Evolutionary conservation across 495 filamentous ascomycete genomes (phyloP).

Genomic region (Halenospora varia): DNA sequence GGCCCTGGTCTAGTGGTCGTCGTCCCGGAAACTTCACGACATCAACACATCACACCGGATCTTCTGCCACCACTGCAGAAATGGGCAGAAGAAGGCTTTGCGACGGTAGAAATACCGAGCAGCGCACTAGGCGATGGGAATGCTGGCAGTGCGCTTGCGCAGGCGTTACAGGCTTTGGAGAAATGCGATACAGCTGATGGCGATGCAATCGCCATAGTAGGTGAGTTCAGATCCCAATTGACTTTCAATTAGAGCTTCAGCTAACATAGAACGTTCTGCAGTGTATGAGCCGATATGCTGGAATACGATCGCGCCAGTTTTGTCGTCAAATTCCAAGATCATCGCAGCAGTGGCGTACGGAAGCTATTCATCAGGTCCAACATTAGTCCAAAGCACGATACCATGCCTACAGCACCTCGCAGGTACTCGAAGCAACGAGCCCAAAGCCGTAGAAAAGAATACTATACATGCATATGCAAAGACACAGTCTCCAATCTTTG

Average conservation of each 20-base stretch:
- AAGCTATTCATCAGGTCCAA: neutral
- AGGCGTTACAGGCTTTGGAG: neutral
- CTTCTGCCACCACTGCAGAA: slow-evolving; percentile 38
- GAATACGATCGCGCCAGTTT: slow-evolving; percentile 3
- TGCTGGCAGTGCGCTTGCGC: slow-evolving; percentile 18
- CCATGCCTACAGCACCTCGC: neutral
- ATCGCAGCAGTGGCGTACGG: slow-evolving; percentile 32
- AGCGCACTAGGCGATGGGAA: neutral
- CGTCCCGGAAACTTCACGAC: neutral
- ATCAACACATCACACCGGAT: neutral
- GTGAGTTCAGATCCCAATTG: slow-evolving; percentile 23
- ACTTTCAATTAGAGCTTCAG: neutral
- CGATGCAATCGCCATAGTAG: slow-evolving; percentile 31
- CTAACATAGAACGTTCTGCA: neutral
- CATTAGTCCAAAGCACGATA: neutral
- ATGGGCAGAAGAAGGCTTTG: slow-evolving; percentile 59
- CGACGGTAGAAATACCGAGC: slow-evolving; percentile 38
- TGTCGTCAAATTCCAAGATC: slow-evolving; percentile 23
- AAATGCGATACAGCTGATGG: neutral
- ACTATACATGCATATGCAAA: neutral
- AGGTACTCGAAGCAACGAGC: neutral
- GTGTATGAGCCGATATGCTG: neutral
- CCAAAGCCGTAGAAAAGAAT: neutral
- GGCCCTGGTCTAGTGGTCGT: neutral
- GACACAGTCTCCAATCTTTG: neutral